Conservation (phyloP, 495 filamentous ascomycete genomes). For the Neurospora africana region DNA sequence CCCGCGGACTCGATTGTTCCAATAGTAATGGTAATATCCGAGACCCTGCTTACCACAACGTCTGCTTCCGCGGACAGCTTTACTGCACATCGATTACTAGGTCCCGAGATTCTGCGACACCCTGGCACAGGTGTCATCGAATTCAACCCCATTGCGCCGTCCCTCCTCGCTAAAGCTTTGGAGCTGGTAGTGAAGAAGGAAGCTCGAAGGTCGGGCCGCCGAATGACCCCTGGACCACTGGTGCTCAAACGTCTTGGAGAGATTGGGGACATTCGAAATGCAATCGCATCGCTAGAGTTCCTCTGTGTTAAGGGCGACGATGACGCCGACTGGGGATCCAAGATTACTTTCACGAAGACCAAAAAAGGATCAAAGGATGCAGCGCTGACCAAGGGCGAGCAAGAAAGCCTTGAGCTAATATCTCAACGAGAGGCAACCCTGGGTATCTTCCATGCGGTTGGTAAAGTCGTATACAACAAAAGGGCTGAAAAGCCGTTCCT, state of each 20-base stretch:
- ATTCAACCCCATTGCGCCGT: slow-evolving; percentile 86
- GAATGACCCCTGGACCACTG: slow-evolving; percentile 54
- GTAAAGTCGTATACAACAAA: slow-evolving; percentile 92
- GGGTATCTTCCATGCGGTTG: slow-evolving; percentile 92
- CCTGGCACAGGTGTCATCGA: slow-evolving; percentile 66
- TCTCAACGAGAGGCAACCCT: slow-evolving; percentile 78
- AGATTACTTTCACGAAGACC: slow-evolving; percentile 48
- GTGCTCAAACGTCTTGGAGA: slow-evolving; percentile 68
- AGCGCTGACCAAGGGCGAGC: slow-evolving; percentile 58
- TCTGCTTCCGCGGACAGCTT: slow-evolving; percentile 75
- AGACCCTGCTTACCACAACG: slow-evolving; percentile 67
- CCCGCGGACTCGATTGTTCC: slow-evolving; percentile 47
- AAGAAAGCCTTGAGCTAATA: slow-evolving; percentile 59
- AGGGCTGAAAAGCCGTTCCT: slow-evolving; percentile 38
- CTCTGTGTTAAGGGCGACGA: slow-evolving; percentile 66
- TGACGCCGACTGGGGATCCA: slow-evolving; percentile 56
- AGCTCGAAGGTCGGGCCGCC: slow-evolving; percentile 55
- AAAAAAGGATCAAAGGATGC: slow-evolving; percentile 46
- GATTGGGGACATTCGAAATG: slow-evolving; percentile 84
- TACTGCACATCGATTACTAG: slow-evolving; percentile 78
- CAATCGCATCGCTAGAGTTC: slow-evolving; percentile 81
- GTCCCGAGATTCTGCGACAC: slow-evolving; percentile 72
- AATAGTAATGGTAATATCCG: slow-evolving; percentile 81
- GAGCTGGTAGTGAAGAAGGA: slow-evolving; percentile 72
- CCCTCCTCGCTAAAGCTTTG: slow-evolving; percentile 74